Evolutionary conservation across 176 grass and related monocot species (phyloP), one percentile per base, ranked within the genome.

Genomic region (Triticum turgidum): DNA sequence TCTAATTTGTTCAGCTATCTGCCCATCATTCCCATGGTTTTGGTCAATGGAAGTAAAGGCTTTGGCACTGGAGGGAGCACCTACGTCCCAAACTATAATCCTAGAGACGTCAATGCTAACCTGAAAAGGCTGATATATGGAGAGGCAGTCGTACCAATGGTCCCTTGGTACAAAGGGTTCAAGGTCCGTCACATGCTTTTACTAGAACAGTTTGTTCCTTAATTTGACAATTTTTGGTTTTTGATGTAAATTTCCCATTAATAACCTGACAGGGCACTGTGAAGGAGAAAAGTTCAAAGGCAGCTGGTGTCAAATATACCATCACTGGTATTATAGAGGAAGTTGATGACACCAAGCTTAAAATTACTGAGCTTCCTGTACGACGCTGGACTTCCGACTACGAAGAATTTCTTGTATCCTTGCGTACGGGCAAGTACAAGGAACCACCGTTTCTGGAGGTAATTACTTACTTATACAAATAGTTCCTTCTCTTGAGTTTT

Each of bases 61-160:
- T 95, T 94, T 84, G 96, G 93, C n/a, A 98, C 89, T 27, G 91
- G 93, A 62, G 83, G 88, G 96, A 98, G 96, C 82, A 87, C 91
- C 2, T 88, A 41, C 29, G 64, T 88, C 63, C 91, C 91, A 52
- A 90, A 83, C 61, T 93, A 93, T 45, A 90, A 93, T 58, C 88
- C 91, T 30, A 90, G 73, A 21, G 91, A 90, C 73, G 65, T 93
- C 72, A 65, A 88, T 65, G 63, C 85, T 20, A 93, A 93, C 37
- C 41, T 93, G 11, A 93, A 63, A 56, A 61, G 91, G 17, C 33
- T 93, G 49, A 77, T 93, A n/a, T 83, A 86, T 76, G 66, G 68
- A 14, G 85, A 90, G 65, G 52, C 62, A 21, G 76, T 90, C 70
- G 66, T 90, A 66, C 72, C 71, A 5, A 90, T 93, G 91, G 88